Conservation (phyloP, 1,284 basidiomycete species). For the Trametes sp. region DNA sequence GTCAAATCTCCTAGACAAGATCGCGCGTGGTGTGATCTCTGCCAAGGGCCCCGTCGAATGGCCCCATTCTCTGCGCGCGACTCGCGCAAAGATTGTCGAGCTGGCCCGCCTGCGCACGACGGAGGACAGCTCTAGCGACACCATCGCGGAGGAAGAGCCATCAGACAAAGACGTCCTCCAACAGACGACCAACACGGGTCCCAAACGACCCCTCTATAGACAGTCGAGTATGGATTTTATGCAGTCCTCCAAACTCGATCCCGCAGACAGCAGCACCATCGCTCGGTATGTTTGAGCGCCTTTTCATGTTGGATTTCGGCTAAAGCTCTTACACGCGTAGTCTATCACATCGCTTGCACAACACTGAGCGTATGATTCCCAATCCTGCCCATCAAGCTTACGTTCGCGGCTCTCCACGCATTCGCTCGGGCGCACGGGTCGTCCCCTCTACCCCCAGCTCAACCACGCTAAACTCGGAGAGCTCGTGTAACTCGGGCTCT, state of each 20-base stretch:
- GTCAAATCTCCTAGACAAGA: slow-evolving; percentile 83
- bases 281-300: slow-evolving; percentile 57
- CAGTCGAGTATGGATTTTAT: slow-evolving; percentile 89
- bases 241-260: slow-evolving; percentile 52
- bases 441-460: slow-evolving; percentile 69
- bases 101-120: slow-evolving; percentile 68
- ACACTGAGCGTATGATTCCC: slow-evolving; percentile 62
- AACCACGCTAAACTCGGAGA: slow-evolving; percentile 68
- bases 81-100: slow-evolving; percentile 80
- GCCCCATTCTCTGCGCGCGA: slow-evolving; percentile 81
- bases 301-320: slow-evolving; percentile 24
- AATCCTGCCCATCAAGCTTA: slow-evolving; percentile 50
- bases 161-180: slow-evolving; percentile 48
- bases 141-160: slow-evolving; percentile 47
- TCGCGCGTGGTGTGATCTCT: slow-evolving; percentile 73
- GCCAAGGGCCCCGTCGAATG: slow-evolving; percentile 78
- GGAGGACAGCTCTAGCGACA: slow-evolving; percentile 52
- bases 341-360: slow-evolving; percentile 73
- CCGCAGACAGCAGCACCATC: slow-evolving; percentile 63
- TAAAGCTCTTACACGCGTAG: slow-evolving; percentile 44
- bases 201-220: slow-evolving; percentile 69
- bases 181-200: slow-evolving; percentile 51
- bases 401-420: slow-evolving; percentile 48
- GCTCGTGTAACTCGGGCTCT: slow-evolving; percentile 50
- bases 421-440: slow-evolving; percentile 31